Percentiles rank a stretch among this genome's conserved stretches.
These are phyloP conservation scores for Trichosporon faecale DNA, from an alignment of 1,284 basidiomycete species.

Conservation along the genomic window DNA sequence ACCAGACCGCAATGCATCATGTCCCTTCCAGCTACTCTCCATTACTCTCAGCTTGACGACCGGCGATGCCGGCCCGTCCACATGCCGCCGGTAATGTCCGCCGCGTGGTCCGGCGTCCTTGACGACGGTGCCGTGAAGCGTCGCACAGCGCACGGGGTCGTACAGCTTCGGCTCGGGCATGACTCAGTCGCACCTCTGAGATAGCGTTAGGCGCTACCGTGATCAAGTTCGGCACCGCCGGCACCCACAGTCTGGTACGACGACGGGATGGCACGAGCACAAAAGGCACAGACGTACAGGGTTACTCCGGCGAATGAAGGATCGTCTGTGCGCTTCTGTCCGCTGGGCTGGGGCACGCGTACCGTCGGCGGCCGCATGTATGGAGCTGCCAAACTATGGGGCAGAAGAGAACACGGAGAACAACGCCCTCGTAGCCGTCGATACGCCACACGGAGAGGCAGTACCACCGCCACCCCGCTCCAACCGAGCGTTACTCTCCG, in stretches of 20 bases:
- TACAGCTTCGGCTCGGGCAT: not conserved
- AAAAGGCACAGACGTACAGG: not conserved
- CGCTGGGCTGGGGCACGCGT: not conserved
- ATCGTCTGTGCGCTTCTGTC: not conserved
- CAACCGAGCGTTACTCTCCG: not conserved
- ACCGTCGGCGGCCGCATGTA: no score
- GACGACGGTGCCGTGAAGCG: not conserved
- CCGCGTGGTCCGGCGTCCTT: not conserved
- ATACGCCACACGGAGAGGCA: no score
- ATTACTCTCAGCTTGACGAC: not conserved
- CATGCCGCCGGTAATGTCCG: not conserved
- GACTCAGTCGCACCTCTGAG: not conserved
- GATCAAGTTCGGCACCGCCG: not conserved
- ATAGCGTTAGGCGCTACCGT: constrained; percentile 5
- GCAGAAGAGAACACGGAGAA: not conserved
- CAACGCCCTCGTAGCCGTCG: not conserved
- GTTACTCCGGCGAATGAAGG: not conserved
- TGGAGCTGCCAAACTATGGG: not conserved
- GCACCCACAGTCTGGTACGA: not conserved
- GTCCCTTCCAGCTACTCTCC: not conserved
- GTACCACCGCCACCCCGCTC: not conserved
- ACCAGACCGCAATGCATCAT: constrained; percentile 4
- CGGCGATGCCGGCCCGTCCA: not conserved
- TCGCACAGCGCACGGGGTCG: not conserved
- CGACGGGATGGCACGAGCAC: not conserved